phyloP scores from a whole-genome alignment of 75 land plant genomes.

The Adiantum capillusveneris region DNA sequence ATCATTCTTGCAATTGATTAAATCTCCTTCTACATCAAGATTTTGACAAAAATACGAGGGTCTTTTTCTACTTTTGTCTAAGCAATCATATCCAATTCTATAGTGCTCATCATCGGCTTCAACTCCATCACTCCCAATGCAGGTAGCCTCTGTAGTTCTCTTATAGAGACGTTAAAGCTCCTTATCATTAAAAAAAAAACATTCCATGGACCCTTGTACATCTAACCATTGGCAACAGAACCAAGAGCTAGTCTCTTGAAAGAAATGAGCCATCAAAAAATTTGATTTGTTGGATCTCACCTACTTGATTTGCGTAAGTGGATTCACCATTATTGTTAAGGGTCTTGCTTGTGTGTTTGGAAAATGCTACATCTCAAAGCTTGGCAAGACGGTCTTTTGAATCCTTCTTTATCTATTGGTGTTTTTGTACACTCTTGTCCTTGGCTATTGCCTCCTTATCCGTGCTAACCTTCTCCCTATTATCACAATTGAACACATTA shows the following conservation, averaged over 20 bases:
- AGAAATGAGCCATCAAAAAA: too few species aligned
- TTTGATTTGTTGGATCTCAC: too few species aligned
- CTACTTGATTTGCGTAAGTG: too few species aligned
- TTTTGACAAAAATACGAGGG: slow-evolving; percentile 73
- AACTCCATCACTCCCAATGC: slow-evolving; percentile 26
- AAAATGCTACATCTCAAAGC: slow-evolving; percentile 49
- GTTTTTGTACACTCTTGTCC: slow-evolving; percentile 63
- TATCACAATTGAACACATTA: slow-evolving; percentile 97
- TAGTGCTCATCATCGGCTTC: slow-evolving; percentile 74
- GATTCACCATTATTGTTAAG: neutral
- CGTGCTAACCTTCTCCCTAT: slow-evolving; percentile 73
- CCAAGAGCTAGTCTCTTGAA: too few species aligned
- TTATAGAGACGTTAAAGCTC: slow-evolving; percentile 17
- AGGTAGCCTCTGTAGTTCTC: too few species aligned
- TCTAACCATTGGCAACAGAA: neutral
- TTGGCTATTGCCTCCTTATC: slow-evolving; percentile 95
- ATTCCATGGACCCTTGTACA: slow-evolving; percentile 9
- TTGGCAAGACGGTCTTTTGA: slow-evolving; percentile 65
- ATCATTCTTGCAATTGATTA: too few species aligned
- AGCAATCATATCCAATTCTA: slow-evolving; percentile 73
- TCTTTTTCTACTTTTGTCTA: slow-evolving; percentile 56
- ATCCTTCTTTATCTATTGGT: slow-evolving; percentile 57
- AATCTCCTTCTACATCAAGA: slow-evolving; percentile 11
- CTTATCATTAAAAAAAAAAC: slow-evolving; percentile 5
- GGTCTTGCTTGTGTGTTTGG: neutral